Conservation (phyloP, 1,139 yeast genomes). For the Sugiyamaella grinbergsii region DNA sequence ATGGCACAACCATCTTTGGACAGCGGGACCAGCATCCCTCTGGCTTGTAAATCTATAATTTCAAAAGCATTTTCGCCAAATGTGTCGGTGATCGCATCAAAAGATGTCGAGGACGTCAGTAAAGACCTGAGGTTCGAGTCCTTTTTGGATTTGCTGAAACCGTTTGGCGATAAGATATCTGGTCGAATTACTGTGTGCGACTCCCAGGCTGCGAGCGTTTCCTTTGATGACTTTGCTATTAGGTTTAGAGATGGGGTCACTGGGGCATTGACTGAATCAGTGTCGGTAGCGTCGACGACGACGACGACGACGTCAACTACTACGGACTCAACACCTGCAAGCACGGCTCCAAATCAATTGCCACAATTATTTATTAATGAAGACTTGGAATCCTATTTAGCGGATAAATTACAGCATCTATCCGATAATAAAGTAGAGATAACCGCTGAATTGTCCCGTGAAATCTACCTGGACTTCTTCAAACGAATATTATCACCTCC, state of each 20-base stretch:
- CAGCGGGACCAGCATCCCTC: constrained; percentile 12
- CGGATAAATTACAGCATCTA: constrained; percentile 19
- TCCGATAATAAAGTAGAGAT: constrained; percentile 18
- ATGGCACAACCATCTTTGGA: constrained; percentile 4
- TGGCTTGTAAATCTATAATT: constrained; percentile 31
- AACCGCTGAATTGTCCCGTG: constrained; percentile 27
- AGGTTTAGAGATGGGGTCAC: constrained; percentile 31
- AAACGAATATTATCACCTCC: constrained; percentile 55
- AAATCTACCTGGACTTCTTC: constrained; percentile 62
- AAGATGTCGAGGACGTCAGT: constrained; percentile 52
- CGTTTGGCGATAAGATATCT: constrained; percentile 47
- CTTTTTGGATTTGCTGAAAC: constrained; percentile 46
- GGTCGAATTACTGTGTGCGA: constrained; percentile 49
- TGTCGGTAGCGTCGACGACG: background rate
- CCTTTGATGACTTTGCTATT: constrained; percentile 40
- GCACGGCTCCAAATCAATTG: constrained; percentile 2
- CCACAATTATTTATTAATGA: constrained; percentile 28
- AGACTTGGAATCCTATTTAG: constrained; percentile 29
- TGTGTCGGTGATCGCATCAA: constrained; percentile 57
- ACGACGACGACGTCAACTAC: background rate
- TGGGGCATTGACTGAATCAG: constrained; percentile 7
- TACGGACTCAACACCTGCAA: background rate
- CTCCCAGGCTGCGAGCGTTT: constrained; percentile 39
- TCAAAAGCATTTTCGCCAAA: constrained; percentile 57
- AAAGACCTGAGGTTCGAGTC: constrained; percentile 45